Conservation (phyloP, 2,329 filamentous ascomycete genomes). For the Pestalotiopsis fici region DNA sequence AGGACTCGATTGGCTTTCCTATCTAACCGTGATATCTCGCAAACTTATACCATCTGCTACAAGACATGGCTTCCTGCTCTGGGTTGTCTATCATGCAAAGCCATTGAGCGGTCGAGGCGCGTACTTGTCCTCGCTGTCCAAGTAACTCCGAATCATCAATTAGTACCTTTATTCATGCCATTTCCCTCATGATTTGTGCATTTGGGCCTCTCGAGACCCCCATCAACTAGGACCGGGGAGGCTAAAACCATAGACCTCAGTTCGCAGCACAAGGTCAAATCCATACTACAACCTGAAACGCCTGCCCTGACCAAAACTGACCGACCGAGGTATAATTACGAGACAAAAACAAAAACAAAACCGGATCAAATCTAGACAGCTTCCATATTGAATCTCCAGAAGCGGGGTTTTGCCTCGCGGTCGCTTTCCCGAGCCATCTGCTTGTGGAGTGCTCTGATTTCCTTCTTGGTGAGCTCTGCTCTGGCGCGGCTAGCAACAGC, state of each 20-base stretch:
- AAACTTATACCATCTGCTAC: neutral
- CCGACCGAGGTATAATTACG: conserved; percentile 26
- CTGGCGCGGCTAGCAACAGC: conserved; percentile 30
- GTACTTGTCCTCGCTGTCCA: neutral
- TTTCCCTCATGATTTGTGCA: neutral
- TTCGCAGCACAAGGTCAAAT: neutral
- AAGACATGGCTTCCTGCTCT: neutral
- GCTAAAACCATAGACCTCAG: neutral
- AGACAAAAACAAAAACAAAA: conserved; percentile 11
- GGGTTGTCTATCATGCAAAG: neutral
- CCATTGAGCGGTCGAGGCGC: neutral
- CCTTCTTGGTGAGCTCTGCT: conserved; percentile 25
- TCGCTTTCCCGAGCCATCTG: conserved; percentile 21
- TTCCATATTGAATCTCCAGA: conserved; percentile 23
- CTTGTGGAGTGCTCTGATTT: conserved; percentile 27
- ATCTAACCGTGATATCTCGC: neutral
- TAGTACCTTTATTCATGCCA: neutral
- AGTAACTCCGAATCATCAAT: neutral
- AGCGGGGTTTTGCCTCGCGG: conserved; percentile 16
- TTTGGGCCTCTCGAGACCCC: neutral
- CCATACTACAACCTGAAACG: conserved; percentile 29
- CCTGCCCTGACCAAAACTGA: conserved; percentile 22
- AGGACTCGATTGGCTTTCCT: neutral
- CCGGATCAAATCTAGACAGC: conserved; percentile 14
- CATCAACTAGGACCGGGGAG: neutral